A percentile compares a stretch with the other conserved stretches of the same genome.
phyloP scores from a whole-genome alignment of 805 yeast genomes.

The Debaryomyces prosopidis region DNA sequence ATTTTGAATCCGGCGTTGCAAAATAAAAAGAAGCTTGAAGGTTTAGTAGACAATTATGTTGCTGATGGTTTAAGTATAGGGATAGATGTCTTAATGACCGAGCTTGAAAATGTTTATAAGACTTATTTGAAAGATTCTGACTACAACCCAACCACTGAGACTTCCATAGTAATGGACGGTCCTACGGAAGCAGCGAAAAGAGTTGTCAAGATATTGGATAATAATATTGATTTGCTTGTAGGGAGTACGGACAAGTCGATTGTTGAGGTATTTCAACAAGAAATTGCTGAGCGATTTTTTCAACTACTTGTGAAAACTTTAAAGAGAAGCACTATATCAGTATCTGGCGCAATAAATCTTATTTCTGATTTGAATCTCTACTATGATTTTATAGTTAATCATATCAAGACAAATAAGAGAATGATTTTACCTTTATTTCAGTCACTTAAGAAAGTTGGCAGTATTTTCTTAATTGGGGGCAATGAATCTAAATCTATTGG shows the following conservation, averaged over 20 bases:
- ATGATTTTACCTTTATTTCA: conserved; percentile 74
- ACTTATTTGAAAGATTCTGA: conserved; percentile 60
- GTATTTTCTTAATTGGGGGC: conserved; percentile 69
- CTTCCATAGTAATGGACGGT: conserved; percentile 19
- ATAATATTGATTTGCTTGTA: conserved; percentile 70
- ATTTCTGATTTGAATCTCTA: conserved; percentile 81
- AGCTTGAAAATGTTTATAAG: conserved; percentile 63
- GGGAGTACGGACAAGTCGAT: conserved; percentile 87
- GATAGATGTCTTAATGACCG: conserved; percentile 82
- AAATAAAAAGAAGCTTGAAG: conserved; percentile 79
- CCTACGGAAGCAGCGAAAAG: conserved; percentile 64
- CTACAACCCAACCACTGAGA: conserved; percentile 49
- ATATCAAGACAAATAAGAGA: conserved; percentile 56
- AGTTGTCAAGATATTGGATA: conserved; percentile 60
- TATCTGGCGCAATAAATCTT: conserved; percentile 77
- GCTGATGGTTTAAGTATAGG: conserved; percentile 94
- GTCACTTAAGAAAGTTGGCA: conserved; percentile 82
- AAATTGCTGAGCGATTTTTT: conserved; percentile 85
- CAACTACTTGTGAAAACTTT: conserved; percentile 73
- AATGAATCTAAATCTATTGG: conserved; percentile 83
- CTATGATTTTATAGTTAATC: conserved; percentile 60
- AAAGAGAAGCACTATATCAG: conserved; percentile 69
- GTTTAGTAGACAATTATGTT: conserved; percentile 78
- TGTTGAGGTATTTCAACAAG: conserved; percentile 91
- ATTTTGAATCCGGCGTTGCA: conserved; percentile 76